phyloP scores from a whole-genome alignment of 805 yeast species.

The Yamadazyma paraphyllophila region DNA sequence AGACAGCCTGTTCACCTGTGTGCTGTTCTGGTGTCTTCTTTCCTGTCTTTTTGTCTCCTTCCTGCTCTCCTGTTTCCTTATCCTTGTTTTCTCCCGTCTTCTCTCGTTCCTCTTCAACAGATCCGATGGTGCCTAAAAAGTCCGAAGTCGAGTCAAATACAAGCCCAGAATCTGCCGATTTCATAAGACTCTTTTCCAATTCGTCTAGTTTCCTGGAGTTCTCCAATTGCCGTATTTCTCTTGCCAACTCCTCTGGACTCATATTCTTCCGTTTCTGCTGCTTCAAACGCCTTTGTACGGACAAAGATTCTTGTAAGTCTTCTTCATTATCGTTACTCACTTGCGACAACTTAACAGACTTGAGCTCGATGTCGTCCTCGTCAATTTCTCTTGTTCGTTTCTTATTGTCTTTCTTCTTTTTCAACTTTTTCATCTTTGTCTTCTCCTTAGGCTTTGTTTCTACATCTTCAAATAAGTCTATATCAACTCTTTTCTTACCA shows the following conservation, averaged over 20 bases:
- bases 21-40: background rate
- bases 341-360: constrained; percentile 29
- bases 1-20: background rate
- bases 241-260: constrained; percentile 37
- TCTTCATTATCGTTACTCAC: constrained; percentile 27
- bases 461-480: constrained; percentile 10
- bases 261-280: constrained; percentile 26
- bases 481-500: background rate
- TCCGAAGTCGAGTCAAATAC: constrained; percentile 45
- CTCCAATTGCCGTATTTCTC: constrained; percentile 29
- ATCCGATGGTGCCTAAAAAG: constrained; percentile 24
- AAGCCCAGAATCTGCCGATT: constrained; percentile 12
- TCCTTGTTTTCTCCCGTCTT: background rate
- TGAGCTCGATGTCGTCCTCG: constrained; percentile 18
- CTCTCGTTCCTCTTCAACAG: background rate
- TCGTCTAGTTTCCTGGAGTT: constrained; percentile 19
- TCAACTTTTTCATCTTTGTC: constrained; percentile 42
- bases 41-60: background rate
- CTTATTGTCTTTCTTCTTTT: constrained; percentile 33
- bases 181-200: constrained; percentile 13
- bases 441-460: constrained; percentile 9
- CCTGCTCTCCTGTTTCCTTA: no score
- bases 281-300: constrained; percentile 19
- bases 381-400: constrained; percentile 25
- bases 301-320: constrained; percentile 22